Evolutionary conservation across 1,284 basidiomycete genomes (phyloP).

Genomic region (Ustilago sp.): DNA sequence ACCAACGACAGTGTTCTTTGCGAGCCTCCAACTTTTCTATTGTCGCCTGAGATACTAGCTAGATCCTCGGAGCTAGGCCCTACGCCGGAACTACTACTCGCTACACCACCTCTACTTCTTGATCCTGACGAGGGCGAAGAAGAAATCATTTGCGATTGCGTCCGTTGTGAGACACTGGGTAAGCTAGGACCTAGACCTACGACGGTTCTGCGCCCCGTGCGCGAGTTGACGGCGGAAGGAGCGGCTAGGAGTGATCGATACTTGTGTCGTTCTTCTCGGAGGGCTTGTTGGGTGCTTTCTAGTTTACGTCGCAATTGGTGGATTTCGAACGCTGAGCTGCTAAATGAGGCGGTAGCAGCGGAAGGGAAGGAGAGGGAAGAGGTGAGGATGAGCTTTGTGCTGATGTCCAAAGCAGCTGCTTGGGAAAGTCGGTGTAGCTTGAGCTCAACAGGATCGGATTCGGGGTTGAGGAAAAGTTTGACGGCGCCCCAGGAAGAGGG

Average conservation of each 20-base stretch:
- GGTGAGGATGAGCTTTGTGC: constrained; percentile 16
- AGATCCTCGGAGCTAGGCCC: constrained; percentile 28
- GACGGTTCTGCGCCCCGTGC: constrained; percentile 19
- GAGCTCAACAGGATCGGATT: constrained; percentile 10
- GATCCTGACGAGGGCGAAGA: constrained; percentile 11
- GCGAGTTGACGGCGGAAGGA: constrained; percentile 9
- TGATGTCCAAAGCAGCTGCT: constrained; percentile 4
- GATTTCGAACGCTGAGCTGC: constrained; percentile 4
- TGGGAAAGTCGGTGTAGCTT: constrained; percentile 10
- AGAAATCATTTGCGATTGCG: not conserved
- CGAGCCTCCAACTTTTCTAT: not conserved
- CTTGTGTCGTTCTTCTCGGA: constrained; percentile 46
- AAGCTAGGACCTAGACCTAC: constrained; percentile 19
- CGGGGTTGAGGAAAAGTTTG: constrained; percentile 24
- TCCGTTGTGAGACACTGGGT: constrained; percentile 5
- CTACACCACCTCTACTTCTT: not conserved
- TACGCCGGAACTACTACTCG: constrained; percentile 22
- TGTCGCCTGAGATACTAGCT: not conserved
- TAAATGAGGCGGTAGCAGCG: not conserved
- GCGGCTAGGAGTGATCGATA: constrained; percentile 50
- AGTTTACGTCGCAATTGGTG: constrained; percentile 19
- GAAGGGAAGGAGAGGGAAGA: not conserved
- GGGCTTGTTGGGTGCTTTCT: constrained; percentile 31
- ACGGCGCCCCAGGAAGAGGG: constrained; percentile 10
- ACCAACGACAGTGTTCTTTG: constrained; percentile 29